These are phyloP conservation scores for Puccinia hordei DNA, from an alignment of 1,284 basidiomycete genomes.

Conservation along the genomic window DNA sequence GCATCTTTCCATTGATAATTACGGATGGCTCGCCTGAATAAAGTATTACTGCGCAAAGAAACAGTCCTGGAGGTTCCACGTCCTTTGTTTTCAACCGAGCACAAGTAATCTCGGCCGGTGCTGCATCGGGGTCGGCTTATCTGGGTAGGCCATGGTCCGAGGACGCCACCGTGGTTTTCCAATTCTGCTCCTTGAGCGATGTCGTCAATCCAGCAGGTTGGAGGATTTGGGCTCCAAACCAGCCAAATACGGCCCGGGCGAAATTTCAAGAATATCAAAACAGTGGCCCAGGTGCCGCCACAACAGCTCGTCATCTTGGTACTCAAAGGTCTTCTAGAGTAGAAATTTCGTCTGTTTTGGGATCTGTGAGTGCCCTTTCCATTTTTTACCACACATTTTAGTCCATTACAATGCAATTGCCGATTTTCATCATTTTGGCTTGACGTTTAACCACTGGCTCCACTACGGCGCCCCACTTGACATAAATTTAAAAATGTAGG, in stretches of 20 bases:
- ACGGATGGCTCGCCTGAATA: background rate
- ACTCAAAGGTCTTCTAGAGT: conserved; percentile 7
- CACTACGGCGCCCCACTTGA: background rate
- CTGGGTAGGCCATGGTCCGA: conserved; percentile 35
- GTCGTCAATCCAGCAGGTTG: conserved; percentile 39
- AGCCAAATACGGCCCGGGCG: conserved; percentile 3
- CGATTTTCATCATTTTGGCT: background rate
- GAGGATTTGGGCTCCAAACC: conserved; percentile 11
- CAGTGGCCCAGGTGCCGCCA: conserved; percentile 2
- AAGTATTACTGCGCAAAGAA: conserved; percentile 40
- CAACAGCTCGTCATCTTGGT: background rate
- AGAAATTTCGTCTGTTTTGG: background rate
- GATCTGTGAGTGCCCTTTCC: background rate
- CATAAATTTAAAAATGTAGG: background rate
- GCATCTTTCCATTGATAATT: too few relatives aligned
- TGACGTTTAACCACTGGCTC: background rate
- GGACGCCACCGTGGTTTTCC: conserved; percentile 17
- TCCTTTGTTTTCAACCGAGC: conserved; percentile 17
- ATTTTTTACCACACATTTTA: background rate
- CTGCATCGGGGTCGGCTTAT: background rate
- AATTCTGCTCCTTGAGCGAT: conserved; percentile 22
- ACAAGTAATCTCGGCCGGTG: conserved; percentile 15
- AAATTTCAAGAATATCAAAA: conserved; percentile 28
- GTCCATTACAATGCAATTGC: background rate
- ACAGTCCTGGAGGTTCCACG: background rate